Base-by-base conservation (phyloP, 2,329 filamentous ascomycete species). In the Sordariomycetes sp. region DNA sequence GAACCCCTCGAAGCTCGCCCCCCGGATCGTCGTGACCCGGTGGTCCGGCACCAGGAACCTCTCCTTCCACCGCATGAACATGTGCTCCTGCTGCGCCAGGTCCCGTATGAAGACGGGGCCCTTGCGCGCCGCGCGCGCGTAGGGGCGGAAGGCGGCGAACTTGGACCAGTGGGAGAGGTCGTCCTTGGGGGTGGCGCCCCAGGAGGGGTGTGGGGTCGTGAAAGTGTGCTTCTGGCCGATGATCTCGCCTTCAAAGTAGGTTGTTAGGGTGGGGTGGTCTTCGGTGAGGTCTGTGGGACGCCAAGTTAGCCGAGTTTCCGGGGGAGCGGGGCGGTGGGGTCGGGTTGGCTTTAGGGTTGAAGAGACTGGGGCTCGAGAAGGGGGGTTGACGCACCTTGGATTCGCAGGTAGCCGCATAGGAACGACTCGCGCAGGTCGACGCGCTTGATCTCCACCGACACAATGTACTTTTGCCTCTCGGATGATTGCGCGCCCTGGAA, bases 11-110 rank as follows among this genome's bases (percentile, higher is more conserved):
- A 97, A 99, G 66, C 92, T 97, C 8, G 94, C 94, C 20, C 94
- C 94, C 36, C 84, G 88, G 60, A 99, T 96, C 12, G 89, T 95
- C 60, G 86, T 82, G 22, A 97, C 90, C 17, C 89, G 82, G 69
- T 99, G 94, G 66, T 99, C 91, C 1, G 94, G 94, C 0, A 99
- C 94, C 0, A 99, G 76, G 65, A 99, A 99, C 65, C 95, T 90
- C 67, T 99, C 94, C 71, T 99, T 99, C 94, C 94, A 99, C 60
- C 94, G 84, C 94, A 99, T 99, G 67, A 96, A 99, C 35, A 99
- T 85, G 68, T 95, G 85, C 64, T 96, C 91, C 61, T 84, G 79
- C 67, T 95, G 87, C 53, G 83, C 81, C 63, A 86, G 82, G 64
- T 95, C 86, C 74, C 84, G 74, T 74, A 84, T 76, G 75, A 67